These are phyloP conservation scores for Diaporthe nobilis DNA, from an alignment of 2,329 filamentous ascomycete genomes.

Conservation along the genomic window DNA sequence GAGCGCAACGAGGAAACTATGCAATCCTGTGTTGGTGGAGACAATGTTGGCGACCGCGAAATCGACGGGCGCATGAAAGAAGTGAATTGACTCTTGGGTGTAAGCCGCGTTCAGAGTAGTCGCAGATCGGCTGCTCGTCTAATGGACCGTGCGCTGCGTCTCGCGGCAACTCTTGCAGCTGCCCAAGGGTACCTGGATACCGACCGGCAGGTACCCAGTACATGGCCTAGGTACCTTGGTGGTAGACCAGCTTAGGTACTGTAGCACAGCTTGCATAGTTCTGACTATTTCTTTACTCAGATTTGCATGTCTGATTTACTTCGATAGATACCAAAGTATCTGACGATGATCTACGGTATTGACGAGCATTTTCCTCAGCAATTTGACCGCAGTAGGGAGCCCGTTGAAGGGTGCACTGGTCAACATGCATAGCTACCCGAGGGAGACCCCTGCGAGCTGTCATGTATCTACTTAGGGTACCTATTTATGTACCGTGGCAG, in stretches of 20 bases:
- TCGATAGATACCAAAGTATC: background rate
- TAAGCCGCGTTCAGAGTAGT: slow-evolving; percentile 32
- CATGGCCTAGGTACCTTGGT: background rate
- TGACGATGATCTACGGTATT: background rate
- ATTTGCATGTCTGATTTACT: background rate
- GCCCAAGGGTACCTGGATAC: slow-evolving; percentile 1
- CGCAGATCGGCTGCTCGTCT: slow-evolving; percentile 24
- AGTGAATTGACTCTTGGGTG: slow-evolving; percentile 34
- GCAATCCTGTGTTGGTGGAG: slow-evolving; percentile 19
- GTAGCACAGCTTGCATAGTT: background rate
- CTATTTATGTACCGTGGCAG: background rate
- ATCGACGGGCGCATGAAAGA: slow-evolving; percentile 6
- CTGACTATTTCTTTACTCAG: too few relatives aligned
- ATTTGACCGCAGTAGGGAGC: background rate
- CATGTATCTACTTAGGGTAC: background rate
- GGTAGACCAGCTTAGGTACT: too few relatives aligned
- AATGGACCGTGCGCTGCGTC: slow-evolving; percentile 34
- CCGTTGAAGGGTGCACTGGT: background rate
- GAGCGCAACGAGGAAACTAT: slow-evolving; percentile 17
- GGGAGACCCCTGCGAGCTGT: background rate
- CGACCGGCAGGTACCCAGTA: background rate
- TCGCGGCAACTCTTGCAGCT: slow-evolving; percentile 1
- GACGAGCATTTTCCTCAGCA: background rate
- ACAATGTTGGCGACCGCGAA: slow-evolving; percentile 15
- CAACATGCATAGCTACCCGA: background rate